Evolutionary conservation across 208 protist species (phyloP), one percentile per base, ranked within the genome.

Genomic region (Leishmania major): DNA sequence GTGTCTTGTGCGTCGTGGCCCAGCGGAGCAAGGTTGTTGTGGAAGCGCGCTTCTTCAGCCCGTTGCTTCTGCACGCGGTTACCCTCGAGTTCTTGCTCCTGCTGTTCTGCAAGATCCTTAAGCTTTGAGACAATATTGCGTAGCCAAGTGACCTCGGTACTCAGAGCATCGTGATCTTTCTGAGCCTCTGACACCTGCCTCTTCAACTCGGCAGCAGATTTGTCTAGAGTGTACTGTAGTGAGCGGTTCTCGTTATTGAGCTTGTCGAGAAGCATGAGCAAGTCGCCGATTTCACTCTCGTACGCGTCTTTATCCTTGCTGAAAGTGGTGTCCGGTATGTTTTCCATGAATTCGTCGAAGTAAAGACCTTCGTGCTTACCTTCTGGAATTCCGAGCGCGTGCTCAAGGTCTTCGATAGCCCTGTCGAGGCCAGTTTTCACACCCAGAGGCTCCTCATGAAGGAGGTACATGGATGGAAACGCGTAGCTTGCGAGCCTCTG

Each of bases 241-340:
- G 85, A 91, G 28, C 77, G 78, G 81, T 93, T 95, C 59, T 95
- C 89, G 76, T 87, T 85, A 57, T 90, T 85, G 28, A 95, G 55
- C 25, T 87, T 86, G 75, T 92, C 87, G 35, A 91, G 79, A 11
- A 90, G 75, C 72, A 89, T 85, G 40, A 95, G 76, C 45, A 93
- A 62, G 76, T 93, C 89, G 28, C 87, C 88, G 60, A 95, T 91
- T 62, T 95, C 92, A 43, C 92, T 89, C 78, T 93, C 92, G 59
- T 95, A 95, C 1, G 92, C 90, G 35, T 91, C 89, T 35, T 83
- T 90, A 75, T 92, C 87, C 62, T 80, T 79, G 45, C 77, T 85
- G 15, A 87, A 79, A 37, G 87, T 85, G 28, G 84, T 69, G 2
- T 73, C 55, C 11, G 76, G 77, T 35, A 92, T 79, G 28, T 86